A percentile compares a stretch with the other conserved stretches of the same genome.
phyloP scores from a whole-genome alignment of 768 basidiomycete species.

The Tephrocybe sp. region DNA sequence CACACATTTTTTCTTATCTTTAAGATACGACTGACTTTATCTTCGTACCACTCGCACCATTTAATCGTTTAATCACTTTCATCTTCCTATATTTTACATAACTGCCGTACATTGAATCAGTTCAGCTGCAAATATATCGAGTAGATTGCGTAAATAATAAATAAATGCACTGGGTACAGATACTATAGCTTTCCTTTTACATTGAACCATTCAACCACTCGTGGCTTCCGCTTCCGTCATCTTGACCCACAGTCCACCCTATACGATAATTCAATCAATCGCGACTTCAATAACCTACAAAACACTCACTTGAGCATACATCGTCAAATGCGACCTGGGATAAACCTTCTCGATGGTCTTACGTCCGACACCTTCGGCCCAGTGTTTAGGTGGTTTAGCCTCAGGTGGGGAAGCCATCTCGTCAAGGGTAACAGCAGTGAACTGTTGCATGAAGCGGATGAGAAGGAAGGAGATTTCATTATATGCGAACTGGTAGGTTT shows the following conservation, averaged over 20 bases:
- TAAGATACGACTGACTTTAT: too few relatives aligned
- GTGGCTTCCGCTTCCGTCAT: conserved; percentile 35
- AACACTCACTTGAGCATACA: conserved; percentile 46
- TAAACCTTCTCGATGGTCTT: conserved; percentile 50
- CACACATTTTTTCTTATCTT: too few relatives aligned
- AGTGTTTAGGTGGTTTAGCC: conserved; percentile 44
- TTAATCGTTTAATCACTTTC: too few relatives aligned
- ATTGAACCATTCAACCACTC: background rate
- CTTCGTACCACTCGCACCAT: too few relatives aligned
- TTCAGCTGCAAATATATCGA: too few relatives aligned
- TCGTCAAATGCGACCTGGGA: conserved; percentile 55
- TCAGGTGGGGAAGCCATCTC: conserved; percentile 44
- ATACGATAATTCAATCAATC: background rate
- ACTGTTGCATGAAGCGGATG: conserved; percentile 61
- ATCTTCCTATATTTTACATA: too few relatives aligned
- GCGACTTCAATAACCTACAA: background rate
- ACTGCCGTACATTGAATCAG: too few relatives aligned
- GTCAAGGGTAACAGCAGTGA: conserved; percentile 48
- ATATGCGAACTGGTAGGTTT: conserved; percentile 63
- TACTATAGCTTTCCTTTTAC: too few relatives aligned
- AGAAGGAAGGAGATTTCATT: conserved; percentile 66
- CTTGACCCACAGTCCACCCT: conserved; percentile 59
- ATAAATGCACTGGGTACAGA: background rate
- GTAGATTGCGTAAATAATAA: too few relatives aligned
- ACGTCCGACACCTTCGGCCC: conserved; percentile 44